Evolutionary conservation across 2,329 filamentous ascomycete species (phyloP).

Genomic region (Escovopsis weberi): DNA sequence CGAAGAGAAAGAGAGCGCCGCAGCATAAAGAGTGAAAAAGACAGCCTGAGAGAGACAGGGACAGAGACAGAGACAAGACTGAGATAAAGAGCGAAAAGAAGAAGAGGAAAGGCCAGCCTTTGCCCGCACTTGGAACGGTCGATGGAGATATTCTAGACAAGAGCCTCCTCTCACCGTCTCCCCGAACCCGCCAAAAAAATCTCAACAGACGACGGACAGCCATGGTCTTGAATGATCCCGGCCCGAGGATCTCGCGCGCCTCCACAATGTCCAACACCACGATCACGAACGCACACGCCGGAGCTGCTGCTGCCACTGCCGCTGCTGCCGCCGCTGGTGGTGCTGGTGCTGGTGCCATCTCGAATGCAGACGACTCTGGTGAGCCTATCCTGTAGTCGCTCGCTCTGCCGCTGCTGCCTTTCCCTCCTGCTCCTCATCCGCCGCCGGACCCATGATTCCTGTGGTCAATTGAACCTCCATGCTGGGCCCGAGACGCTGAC

Average conservation of each 20-base stretch:
- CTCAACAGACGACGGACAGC: constrained; percentile 9
- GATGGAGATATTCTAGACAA: background rate
- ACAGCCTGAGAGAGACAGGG: too few species aligned
- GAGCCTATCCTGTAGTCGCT: constrained; percentile 15
- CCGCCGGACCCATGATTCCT: constrained; percentile 7
- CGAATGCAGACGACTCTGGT: constrained; percentile 24
- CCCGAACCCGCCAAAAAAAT: constrained; percentile 2
- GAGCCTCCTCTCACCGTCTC: constrained; percentile 5
- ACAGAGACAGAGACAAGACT: too few species aligned
- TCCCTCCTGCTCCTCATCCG: constrained; percentile 19
- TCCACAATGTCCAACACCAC: constrained; percentile 23
- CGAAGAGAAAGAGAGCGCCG: too few species aligned
- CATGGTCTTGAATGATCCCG: constrained; percentile 28
- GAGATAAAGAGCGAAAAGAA: too few species aligned
- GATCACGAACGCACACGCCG: constrained; percentile 15
- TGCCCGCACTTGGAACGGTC: too few species aligned
- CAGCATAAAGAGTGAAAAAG: too few species aligned
- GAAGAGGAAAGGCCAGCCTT: constrained; percentile 2
- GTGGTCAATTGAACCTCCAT: constrained; percentile 9
- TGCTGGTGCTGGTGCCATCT: constrained; percentile 5
- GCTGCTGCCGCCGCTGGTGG: constrained; percentile 11
- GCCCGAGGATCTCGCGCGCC: constrained; percentile 20
- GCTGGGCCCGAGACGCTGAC: constrained; percentile 12
- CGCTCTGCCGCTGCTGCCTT: constrained; percentile 10
- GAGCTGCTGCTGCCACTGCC: constrained; percentile 14